A percentile compares a stretch with the other conserved stretches of the same genome.
phyloP scores from a whole-genome alignment of 768 basidiomycete genomes.

The Panaeolus cyanescens region DNA sequence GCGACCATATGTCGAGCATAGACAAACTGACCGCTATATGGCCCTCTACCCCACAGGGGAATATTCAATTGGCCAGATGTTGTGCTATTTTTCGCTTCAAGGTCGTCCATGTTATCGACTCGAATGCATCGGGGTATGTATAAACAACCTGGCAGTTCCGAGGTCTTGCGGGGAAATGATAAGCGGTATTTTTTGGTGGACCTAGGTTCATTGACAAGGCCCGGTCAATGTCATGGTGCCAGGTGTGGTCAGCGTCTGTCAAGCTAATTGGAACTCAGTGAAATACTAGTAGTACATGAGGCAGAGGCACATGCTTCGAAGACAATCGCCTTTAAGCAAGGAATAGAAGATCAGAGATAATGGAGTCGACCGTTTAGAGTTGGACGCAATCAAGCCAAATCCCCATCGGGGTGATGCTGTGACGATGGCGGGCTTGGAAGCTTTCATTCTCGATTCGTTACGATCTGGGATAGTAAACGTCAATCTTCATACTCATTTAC shows the following conservation, averaged over 20 bases:
- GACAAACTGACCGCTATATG: neutral
- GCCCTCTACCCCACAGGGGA: neutral
- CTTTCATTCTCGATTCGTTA: neutral
- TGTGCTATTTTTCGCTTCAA: neutral
- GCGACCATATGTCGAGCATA: too few relatives aligned
- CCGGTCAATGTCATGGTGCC: neutral
- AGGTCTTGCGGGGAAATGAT: neutral
- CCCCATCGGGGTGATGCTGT: neutral
- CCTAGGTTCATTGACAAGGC: neutral
- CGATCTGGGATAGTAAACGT: neutral
- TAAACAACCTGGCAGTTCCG: neutral
- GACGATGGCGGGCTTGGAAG: neutral
- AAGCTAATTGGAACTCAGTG: neutral
- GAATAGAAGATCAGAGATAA: neutral
- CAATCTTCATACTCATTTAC: neutral
- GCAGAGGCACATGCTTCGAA: neutral
- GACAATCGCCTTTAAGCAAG: neutral
- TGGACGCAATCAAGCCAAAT: neutral
- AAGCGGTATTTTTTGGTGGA: neutral
- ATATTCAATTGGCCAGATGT: neutral
- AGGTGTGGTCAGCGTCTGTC: neutral
- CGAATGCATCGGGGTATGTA: neutral
- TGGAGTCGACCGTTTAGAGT: neutral
- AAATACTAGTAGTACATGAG: neutral
- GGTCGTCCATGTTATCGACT: neutral